phyloP scores from a whole-genome alignment of 176 grass and related monocot genomes.

The Thinopyrum elongatum region DNA sequence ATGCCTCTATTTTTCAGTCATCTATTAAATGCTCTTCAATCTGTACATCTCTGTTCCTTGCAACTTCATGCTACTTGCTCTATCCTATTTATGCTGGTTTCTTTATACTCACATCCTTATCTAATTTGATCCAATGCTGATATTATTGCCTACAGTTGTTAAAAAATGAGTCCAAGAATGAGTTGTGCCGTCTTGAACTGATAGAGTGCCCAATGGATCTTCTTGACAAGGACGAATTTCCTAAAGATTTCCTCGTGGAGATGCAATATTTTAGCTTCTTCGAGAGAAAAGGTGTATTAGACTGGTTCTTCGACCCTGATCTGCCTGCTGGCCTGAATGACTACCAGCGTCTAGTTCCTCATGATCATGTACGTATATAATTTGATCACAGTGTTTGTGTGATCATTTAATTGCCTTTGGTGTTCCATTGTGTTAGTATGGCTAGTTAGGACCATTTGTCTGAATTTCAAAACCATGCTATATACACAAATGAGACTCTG shows the following conservation, averaged over 20 bases:
- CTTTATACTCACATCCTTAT: not conserved
- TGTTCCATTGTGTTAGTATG: not conserved
- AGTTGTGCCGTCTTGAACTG: not conserved
- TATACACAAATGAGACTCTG: not conserved
- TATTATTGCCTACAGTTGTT: not conserved
- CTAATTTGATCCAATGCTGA: not conserved
- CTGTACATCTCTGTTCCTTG: not conserved
- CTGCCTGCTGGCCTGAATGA: slow-evolving; percentile 15
- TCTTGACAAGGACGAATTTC: slow-evolving; percentile 2
- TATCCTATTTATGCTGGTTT: not conserved
- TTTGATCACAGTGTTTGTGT: not conserved
- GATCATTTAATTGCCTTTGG: not conserved
- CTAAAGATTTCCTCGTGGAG: not conserved
- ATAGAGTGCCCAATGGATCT: not conserved
- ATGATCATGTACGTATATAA: not conserved
- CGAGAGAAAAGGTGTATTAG: not conserved
- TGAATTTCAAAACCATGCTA: not conserved
- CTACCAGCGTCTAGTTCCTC: slow-evolving; percentile 29
- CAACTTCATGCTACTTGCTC: not conserved
- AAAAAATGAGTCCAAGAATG: not conserved
- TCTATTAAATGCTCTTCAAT: not conserved
- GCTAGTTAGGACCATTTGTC: not conserved
- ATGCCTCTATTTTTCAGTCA: not conserved
- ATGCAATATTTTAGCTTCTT: slow-evolving; percentile 6
- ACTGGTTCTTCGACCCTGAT: slow-evolving; percentile 15